These are phyloP conservation scores for Aspergillus clavatus DNA, from an alignment of 2,329 filamentous ascomycete genomes.

Conservation along the genomic window DNA sequence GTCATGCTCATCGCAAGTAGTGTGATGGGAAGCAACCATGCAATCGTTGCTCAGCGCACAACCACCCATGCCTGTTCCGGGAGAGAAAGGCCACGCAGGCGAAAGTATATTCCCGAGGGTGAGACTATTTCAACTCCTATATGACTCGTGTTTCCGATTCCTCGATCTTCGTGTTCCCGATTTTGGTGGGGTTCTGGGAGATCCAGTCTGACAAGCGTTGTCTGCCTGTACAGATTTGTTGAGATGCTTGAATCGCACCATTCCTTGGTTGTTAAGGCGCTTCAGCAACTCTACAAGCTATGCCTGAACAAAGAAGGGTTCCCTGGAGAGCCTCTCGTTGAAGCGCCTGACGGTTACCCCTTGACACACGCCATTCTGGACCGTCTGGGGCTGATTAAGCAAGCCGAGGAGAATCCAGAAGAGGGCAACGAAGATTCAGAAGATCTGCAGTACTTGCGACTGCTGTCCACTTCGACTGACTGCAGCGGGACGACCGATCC, in stretches of 20 bases:
- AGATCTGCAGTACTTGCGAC: constrained; percentile 33
- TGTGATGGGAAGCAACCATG: constrained; percentile 45
- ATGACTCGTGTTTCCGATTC: neutral
- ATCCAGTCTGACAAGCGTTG: constrained; percentile 1
- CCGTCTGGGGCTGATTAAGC: constrained; percentile 40
- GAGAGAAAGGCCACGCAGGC: constrained; percentile 42
- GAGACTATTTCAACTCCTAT: constrained; percentile 7
- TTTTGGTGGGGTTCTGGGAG: neutral
- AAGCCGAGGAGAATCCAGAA: constrained; percentile 38
- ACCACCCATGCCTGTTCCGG: constrained; percentile 42
- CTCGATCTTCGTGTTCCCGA: neutral
- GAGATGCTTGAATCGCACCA: constrained; percentile 44
- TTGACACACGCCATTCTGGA: constrained; percentile 42
- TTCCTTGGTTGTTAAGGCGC: constrained; percentile 39
- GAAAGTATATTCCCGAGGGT: constrained; percentile 43
- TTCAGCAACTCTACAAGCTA: constrained; percentile 40
- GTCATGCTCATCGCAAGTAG: constrained; percentile 22
- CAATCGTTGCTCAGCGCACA: constrained; percentile 41
- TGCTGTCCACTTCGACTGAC: constrained; percentile 33
- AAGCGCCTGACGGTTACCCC: constrained; percentile 37
- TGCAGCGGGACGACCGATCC: constrained; percentile 36
- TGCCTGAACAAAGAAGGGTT: constrained; percentile 42
- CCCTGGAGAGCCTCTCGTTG: constrained; percentile 38
- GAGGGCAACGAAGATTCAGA: constrained; percentile 34
- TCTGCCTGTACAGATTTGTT: constrained; percentile 32